Base-by-base conservation (phyloP, 345 rosid genomes). In the Brassica juncea region DNA sequence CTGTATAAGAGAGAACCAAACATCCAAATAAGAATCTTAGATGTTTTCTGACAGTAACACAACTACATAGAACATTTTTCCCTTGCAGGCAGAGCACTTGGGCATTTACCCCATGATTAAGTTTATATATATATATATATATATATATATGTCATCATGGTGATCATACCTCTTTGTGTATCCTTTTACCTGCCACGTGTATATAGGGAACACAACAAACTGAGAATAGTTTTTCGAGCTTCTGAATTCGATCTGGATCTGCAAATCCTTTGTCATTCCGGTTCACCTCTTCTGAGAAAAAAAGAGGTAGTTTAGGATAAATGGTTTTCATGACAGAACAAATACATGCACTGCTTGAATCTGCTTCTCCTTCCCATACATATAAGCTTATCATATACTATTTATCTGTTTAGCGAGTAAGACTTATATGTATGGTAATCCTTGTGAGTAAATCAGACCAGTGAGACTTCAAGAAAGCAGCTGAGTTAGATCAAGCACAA, bases 131-230 rank as follows among this genome's bases (percentile, higher is more conserved):
- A 72, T 39, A 72, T 6, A 23, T 23, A 23, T 23, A 72, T 39
- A 72, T 23, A 23, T 23, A 72, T 39, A 72, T 39, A 47, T 59
- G 58, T 14, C 37, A 61, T 39, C 54, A 69, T 49, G 34, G 35
- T 11, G 34, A 67, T 15, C 65, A 57, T 81, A 94, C 99, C 96
- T 94, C 98, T 84, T 94, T 60, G 99, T 92, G 78, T 77, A 82
- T 71, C 98, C 99, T 61, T 94, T 94, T 78, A 90, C 98, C 86
- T 88, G 94, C 99, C 99, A 94, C 1, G 93, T 92, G 82, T 90
- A 94, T 60, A 94, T 92, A 14, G 98, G 99, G 82, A 94, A 94
- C 12, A 97, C 92, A 81, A 93, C 97, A 66, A 93, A 93, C 82
- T 93, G 97, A 19, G 98, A 91, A 62, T 94, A 93, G 84, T 92